These are phyloP conservation scores for Ilyonectria sp. DNA, from an alignment of 2,329 filamentous ascomycete genomes.

Conservation along the genomic window DNA sequence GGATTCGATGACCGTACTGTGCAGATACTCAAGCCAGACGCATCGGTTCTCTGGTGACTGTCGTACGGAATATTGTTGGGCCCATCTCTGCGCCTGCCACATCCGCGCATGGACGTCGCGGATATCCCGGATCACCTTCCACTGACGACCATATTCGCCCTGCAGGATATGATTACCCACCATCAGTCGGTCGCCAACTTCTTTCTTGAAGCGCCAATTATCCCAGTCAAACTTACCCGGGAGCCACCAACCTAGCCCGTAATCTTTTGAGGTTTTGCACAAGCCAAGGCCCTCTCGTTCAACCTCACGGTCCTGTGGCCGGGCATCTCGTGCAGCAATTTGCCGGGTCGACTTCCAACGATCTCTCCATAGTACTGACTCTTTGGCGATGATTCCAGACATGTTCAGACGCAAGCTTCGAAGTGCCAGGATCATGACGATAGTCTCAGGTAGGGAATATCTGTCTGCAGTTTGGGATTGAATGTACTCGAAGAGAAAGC, in stretches of 20 bases:
- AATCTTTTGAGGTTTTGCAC: too few relatives aligned
- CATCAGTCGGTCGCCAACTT: constrained; percentile 4
- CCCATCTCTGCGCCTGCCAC: background rate
- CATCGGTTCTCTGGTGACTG: too few relatives aligned
- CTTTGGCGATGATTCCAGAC: constrained; percentile 8
- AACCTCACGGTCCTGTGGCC: too few relatives aligned
- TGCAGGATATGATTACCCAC: constrained; percentile 3
- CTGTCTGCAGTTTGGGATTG: background rate
- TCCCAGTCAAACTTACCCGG: constrained; percentile 9
- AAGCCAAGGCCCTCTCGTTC: too few relatives aligned
- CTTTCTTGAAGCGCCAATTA: constrained; percentile 6
- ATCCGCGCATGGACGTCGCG: constrained; percentile 3
- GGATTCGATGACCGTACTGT: too few relatives aligned
- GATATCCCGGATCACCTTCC: constrained; percentile 7
- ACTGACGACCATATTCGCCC: constrained; percentile 8
- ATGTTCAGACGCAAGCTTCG: constrained; percentile 2
- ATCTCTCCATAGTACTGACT: constrained; percentile 6
- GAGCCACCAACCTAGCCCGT: too few relatives aligned
- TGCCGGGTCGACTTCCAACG: background rate
- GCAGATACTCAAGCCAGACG: too few relatives aligned
- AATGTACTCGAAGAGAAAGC: constrained; percentile 15
- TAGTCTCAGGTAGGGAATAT: background rate
- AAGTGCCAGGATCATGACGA: background rate
- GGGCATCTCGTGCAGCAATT: background rate
- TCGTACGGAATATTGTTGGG: background rate